These are phyloP conservation scores for Bolboschoenoplectus hybrid DNA, from an alignment of 202 grass and related monocot genomes.

Conservation along the genomic window DNA sequence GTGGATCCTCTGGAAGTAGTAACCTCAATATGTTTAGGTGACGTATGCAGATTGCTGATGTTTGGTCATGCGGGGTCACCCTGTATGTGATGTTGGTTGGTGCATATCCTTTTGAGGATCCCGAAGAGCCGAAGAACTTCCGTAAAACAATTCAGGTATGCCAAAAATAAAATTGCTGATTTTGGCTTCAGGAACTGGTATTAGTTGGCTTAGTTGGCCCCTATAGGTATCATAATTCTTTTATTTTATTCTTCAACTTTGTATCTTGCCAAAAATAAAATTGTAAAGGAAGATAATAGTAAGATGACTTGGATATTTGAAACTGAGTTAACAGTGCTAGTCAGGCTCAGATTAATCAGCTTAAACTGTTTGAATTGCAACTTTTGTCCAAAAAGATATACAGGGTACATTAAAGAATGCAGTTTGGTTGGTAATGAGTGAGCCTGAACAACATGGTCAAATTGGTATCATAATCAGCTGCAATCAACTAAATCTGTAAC, in stretches of 20 bases:
- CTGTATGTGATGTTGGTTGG: constrained; percentile 91
- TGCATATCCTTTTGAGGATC: constrained; percentile 91
- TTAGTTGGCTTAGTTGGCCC: not conserved
- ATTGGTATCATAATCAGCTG: constrained; percentile 21
- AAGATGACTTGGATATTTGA: not conserved
- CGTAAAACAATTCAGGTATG: constrained; percentile 88
- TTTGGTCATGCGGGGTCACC: constrained; percentile 89
- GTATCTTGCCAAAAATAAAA: not conserved
- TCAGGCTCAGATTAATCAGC: constrained; percentile 3
- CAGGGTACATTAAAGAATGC: not conserved
- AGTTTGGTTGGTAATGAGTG: not conserved
- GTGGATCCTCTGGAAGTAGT: not conserved
- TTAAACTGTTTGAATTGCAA: constrained; percentile 11
- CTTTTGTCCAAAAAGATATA: not conserved
- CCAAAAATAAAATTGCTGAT: too few species aligned
- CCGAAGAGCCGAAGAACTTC: constrained; percentile 86
- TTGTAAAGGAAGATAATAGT: not conserved
- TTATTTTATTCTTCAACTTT: not conserved
- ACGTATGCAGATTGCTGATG: constrained; percentile 73
- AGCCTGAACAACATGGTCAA: not conserved
- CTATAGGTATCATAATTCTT: not conserved
- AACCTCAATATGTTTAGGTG: not conserved
- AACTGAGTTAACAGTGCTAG: not conserved
- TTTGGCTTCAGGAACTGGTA: not conserved
- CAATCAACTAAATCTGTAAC: not conserved